Conservation (phyloP, 2,329 filamentous ascomycete genomes). For the Trichoderma cornu-damae region DNA sequence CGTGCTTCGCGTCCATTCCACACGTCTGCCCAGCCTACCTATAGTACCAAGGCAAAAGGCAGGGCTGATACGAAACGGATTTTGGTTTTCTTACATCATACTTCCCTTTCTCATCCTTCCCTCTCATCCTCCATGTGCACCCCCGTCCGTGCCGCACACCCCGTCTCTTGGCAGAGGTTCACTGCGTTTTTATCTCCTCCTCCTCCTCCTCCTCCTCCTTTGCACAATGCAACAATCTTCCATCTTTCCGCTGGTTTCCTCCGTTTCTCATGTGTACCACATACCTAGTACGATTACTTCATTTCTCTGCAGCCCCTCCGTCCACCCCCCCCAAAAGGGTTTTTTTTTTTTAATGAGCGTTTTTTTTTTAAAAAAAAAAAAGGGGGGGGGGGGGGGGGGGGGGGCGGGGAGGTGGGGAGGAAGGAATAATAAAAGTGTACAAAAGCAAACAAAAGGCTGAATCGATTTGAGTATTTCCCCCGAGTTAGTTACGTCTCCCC, state of each 20-base stretch:
- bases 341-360: too few relatives aligned
- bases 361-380: background rate
- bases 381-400: too few relatives aligned
- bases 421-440: background rate
- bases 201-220: too few relatives aligned
- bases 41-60: too few relatives aligned
- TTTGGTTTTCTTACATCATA: background rate
- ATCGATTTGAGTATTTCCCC: background rate
- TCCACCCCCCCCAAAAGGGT: too few relatives aligned
- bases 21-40: background rate
- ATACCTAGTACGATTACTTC: background rate
- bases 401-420: too few relatives aligned
- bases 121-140: background rate
- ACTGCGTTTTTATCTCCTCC: too few relatives aligned
- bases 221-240: background rate
- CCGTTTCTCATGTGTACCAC: background rate
- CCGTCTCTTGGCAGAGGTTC: background rate
- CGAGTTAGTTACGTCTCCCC: slow-evolving; percentile 71
- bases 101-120: background rate
- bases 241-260: background rate
- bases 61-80: background rate
- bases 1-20: background rate
- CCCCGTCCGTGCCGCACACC: background rate
- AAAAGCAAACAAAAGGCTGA: background rate
- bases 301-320: background rate